phyloP scores from a whole-genome alignment of 441 rosid species.

The Bruguiera hainesii region DNA sequence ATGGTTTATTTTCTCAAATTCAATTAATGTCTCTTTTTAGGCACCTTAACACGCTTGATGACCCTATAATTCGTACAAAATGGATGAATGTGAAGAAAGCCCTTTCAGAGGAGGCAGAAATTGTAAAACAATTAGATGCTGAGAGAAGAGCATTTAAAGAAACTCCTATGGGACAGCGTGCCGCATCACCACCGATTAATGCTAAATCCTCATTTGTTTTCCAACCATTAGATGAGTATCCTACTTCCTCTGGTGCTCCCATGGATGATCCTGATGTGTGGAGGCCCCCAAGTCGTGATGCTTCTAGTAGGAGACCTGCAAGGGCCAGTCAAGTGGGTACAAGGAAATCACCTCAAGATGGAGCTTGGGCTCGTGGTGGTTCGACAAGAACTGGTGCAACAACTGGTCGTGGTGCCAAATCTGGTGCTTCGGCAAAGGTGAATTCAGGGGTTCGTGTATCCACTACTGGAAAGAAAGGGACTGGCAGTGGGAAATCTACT shows the following conservation, averaged over 20 bases:
- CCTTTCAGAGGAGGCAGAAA: conserved; percentile 79
- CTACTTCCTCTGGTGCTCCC: conserved; percentile 74
- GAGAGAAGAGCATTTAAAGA: conserved; percentile 95
- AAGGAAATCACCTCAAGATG: conserved; percentile 94
- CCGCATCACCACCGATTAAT: conserved; percentile 82
- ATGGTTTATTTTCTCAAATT: not conserved
- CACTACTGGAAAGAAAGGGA: conserved; percentile 68
- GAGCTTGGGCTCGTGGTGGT: conserved; percentile 80
- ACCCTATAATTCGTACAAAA: conserved; percentile 74
- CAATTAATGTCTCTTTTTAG: conserved; percentile 29
- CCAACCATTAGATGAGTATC: conserved; percentile 96
- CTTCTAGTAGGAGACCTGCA: conserved; percentile 63
- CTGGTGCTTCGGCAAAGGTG: conserved; percentile 56
- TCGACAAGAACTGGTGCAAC: conserved; percentile 48
- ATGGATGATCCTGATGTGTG: conserved; percentile 99
- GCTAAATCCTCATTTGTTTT: conserved; percentile 84
- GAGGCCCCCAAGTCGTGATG: conserved; percentile 94
- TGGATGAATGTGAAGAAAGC: conserved; percentile 98
- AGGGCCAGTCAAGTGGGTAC: conserved; percentile 75
- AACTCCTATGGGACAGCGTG: conserved; percentile 60
- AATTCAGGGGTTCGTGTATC: conserved; percentile 67
- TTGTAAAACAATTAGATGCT: conserved; percentile 90
- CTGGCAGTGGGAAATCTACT: conserved; percentile 61
- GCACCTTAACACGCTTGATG: conserved; percentile 81
- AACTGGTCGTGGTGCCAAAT: conserved; percentile 69